Conservation (phyloP, 441 rosid genomes). For the Hura crepitans region DNA sequence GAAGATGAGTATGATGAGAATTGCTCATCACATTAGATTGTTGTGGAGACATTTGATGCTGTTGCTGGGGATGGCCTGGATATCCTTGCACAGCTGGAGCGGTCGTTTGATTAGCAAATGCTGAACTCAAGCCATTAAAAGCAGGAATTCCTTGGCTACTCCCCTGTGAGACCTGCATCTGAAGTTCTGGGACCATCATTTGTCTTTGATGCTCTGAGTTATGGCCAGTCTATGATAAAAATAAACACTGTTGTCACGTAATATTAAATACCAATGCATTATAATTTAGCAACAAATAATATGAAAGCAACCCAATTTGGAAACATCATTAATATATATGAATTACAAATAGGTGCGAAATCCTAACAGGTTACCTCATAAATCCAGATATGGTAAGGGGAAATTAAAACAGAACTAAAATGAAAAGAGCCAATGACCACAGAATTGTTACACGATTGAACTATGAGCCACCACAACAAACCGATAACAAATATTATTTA, state of each 20-base stretch:
- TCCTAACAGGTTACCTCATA: not conserved
- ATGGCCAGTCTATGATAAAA: slow-evolving; percentile 44
- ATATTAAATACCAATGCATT: not conserved
- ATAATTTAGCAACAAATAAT: not conserved
- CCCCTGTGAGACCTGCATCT: slow-evolving; percentile 75
- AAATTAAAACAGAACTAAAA: not conserved
- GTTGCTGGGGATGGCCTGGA: slow-evolving; percentile 71
- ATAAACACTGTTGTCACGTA: slow-evolving; percentile 12
- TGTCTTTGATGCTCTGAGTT: slow-evolving; percentile 57
- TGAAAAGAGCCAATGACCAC: not conserved
- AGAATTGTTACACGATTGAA: not conserved
- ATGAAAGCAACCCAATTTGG: not conserved
- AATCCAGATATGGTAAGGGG: not conserved
- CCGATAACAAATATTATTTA: not conserved
- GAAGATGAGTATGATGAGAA: slow-evolving; percentile 68
- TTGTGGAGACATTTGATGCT: slow-evolving; percentile 66
- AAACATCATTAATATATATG: not conserved
- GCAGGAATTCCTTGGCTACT: slow-evolving; percentile 61
- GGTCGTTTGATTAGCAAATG: slow-evolving; percentile 64
- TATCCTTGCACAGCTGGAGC: slow-evolving; percentile 64
- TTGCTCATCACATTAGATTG: slow-evolving; percentile 56
- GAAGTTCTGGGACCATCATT: slow-evolving; percentile 58
- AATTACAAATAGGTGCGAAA: not conserved
- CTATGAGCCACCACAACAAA: not conserved
- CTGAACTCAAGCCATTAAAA: slow-evolving; percentile 62